phyloP scores from a whole-genome alignment of 768 basidiomycete species.

The Holtermanniella nyarrowii region DNA sequence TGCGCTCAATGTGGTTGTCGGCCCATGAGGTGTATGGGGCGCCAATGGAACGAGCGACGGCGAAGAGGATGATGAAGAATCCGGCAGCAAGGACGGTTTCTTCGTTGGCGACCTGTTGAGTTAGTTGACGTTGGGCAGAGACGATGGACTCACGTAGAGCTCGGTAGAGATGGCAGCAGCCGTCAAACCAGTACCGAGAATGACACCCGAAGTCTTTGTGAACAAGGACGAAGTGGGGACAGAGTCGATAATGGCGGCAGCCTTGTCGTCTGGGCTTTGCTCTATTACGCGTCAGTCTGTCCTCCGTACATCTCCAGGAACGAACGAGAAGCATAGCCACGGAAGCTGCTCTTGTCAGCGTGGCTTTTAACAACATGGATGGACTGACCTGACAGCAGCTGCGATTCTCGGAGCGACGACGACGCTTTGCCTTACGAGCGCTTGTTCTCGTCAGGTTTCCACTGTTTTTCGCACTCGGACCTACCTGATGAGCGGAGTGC shows the following conservation, averaged over 20 bases:
- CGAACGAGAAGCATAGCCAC: constrained; percentile 14
- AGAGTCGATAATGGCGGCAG: constrained; percentile 81
- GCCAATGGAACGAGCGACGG: constrained; percentile 56
- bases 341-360: constrained; percentile 2
- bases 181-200: constrained; percentile 76
- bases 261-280: constrained; percentile 72
- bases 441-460: constrained; percentile 9
- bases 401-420: constrained; percentile 10
- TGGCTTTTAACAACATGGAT: background rate
- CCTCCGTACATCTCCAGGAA: background rate
- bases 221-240: constrained; percentile 63
- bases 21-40: constrained; percentile 92
- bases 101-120: constrained; percentile 63
- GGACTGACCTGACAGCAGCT: constrained; percentile 15
- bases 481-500: constrained; percentile 28
- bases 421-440: constrained; percentile 11
- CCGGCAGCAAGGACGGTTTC: constrained; percentile 83
- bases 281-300: constrained; percentile 23
- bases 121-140: constrained; percentile 3
- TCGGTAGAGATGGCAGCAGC: constrained; percentile 94
- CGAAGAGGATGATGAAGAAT: constrained; percentile 69
- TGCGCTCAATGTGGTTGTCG: constrained; percentile 67
- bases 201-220: constrained; percentile 87
- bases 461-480: background rate
- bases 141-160: constrained; percentile 54